phyloP scores from a whole-genome alignment of 1,284 basidiomycete genomes.

The Omphalotus olearius region DNA sequence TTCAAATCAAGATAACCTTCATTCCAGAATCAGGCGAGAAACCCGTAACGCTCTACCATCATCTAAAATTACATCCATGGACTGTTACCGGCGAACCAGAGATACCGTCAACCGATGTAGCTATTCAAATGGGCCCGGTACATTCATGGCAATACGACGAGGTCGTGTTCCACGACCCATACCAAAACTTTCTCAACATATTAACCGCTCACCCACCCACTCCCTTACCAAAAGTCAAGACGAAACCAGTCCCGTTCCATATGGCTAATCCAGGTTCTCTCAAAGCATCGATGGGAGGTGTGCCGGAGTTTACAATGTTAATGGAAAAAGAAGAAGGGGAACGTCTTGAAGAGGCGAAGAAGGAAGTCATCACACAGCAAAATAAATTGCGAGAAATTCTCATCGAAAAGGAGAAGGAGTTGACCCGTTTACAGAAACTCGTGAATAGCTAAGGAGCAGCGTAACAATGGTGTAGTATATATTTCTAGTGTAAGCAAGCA shows the following conservation, averaged over 20 bases:
- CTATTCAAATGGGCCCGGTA: conserved; percentile 69
- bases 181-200: conserved; percentile 82
- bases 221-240: conserved; percentile 62
- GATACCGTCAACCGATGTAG: conserved; percentile 59
- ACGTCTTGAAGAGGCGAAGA: conserved; percentile 74
- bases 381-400: conserved; percentile 55
- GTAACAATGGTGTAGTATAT: conserved; percentile 4
- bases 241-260: conserved; percentile 70
- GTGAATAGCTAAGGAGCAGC: conserved; percentile 21
- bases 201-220: conserved; percentile 84
- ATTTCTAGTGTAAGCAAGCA: neutral
- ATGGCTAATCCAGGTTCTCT: conserved; percentile 57
- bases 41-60: conserved; percentile 82
- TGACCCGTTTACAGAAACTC: conserved; percentile 56
- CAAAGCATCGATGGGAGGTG: conserved; percentile 59
- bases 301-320: conserved; percentile 75
- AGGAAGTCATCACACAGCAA: conserved; percentile 62
- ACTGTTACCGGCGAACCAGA: conserved; percentile 54
- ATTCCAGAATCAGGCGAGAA: conserved; percentile 92
- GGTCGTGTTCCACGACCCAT: conserved; percentile 94
- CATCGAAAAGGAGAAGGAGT: conserved; percentile 72
- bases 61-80: conserved; percentile 98
- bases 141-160: conserved; percentile 99
- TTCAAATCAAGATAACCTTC: conserved; percentile 92
- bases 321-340: conserved; percentile 89